Evolutionary conservation across 805 yeast species (phyloP).

Genomic region (Yarrowia bubula): DNA sequence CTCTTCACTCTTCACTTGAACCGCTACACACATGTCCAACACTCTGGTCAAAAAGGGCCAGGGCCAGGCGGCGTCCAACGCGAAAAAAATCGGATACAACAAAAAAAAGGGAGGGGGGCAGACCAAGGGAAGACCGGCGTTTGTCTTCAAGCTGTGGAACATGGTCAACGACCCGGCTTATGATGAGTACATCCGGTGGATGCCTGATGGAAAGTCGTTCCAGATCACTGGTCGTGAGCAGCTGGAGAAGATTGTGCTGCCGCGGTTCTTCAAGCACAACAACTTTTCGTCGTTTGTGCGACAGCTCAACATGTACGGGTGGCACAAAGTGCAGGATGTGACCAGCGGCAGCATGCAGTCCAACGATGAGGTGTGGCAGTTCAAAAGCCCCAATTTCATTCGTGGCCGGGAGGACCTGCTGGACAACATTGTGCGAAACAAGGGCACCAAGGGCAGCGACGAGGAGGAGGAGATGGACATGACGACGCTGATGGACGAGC

Average conservation of each 20-base stretch:
- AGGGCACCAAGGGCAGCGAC: slow-evolving; percentile 45
- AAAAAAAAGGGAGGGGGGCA: slow-evolving; percentile 32
- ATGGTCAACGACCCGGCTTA: slow-evolving; percentile 86
- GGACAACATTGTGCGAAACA: slow-evolving; percentile 80
- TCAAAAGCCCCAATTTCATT: slow-evolving; percentile 76
- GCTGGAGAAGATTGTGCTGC: slow-evolving; percentile 80
- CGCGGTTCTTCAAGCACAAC: slow-evolving; percentile 91
- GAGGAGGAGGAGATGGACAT: slow-evolving; percentile 44
- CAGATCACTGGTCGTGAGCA: slow-evolving; percentile 78
- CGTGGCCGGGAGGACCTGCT: slow-evolving; percentile 78
- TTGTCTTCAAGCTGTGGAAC: slow-evolving; percentile 89
- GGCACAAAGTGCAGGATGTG: slow-evolving; percentile 97
- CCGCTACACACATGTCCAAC: slow-evolving; percentile 4
- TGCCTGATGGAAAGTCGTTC: slow-evolving; percentile 78
- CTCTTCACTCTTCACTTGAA: not conserved
- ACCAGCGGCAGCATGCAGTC: slow-evolving; percentile 55
- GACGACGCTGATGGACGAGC: slow-evolving; percentile 63
- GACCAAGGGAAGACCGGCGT: slow-evolving; percentile 63
- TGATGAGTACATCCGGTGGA: slow-evolving; percentile 74
- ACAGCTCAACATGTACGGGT: slow-evolving; percentile 96
- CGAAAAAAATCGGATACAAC: slow-evolving; percentile 19
- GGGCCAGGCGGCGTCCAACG: slow-evolving; percentile 17
- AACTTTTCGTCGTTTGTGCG: slow-evolving; percentile 95
- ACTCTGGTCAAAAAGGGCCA: slow-evolving; percentile 26
- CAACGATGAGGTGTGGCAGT: slow-evolving; percentile 83